These are phyloP conservation scores for Heracleum sosnowskyi DNA, from an alignment of 129 eudicot genomes.

Conservation along the genomic window DNA sequence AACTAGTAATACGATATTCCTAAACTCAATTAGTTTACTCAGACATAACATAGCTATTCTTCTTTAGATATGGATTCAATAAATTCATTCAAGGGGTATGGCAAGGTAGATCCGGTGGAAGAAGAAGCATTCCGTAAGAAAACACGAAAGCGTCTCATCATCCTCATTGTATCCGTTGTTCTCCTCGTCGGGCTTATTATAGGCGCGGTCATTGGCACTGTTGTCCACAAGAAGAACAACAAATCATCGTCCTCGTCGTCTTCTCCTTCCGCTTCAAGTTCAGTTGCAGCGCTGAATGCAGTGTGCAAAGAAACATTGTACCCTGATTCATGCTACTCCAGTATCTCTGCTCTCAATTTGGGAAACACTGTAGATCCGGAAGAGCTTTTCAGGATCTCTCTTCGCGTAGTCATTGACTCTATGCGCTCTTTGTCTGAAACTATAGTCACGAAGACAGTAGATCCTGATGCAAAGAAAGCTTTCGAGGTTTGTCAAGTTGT, in stretches of 20 bases:
- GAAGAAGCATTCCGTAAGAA: constrained; percentile 58
- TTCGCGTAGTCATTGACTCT: constrained; percentile 35
- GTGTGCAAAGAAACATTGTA: constrained; percentile 52
- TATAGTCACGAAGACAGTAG: not conserved
- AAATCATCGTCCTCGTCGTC: constrained; percentile 9
- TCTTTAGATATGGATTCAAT: constrained; percentile 41
- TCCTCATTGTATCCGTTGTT: constrained; percentile 40
- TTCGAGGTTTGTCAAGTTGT: constrained; percentile 36
- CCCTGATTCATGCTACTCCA: constrained; percentile 54
- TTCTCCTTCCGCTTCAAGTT: constrained; percentile 2
- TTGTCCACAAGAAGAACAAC: constrained; percentile 34
- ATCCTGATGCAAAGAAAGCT: constrained; percentile 24
- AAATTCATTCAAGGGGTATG: constrained; percentile 77
- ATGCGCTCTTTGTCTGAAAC: constrained; percentile 20
- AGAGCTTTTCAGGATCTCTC: constrained; percentile 44
- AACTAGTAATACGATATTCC: not conserved
- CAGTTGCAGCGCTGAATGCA: constrained; percentile 44
- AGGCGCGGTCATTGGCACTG: constrained; percentile 56
- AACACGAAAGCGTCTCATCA: constrained; percentile 53
- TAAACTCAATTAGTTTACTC: no score
- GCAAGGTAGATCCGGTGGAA: constrained; percentile 59
- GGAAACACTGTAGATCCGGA: constrained; percentile 45
- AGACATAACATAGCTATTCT: not conserved
- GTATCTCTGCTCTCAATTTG: constrained; percentile 30
- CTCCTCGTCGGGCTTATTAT: constrained; percentile 38